These are phyloP conservation scores for Wickerhamiella pararugosa DNA, from an alignment of 1,139 yeast genomes.

Conservation along the genomic window DNA sequence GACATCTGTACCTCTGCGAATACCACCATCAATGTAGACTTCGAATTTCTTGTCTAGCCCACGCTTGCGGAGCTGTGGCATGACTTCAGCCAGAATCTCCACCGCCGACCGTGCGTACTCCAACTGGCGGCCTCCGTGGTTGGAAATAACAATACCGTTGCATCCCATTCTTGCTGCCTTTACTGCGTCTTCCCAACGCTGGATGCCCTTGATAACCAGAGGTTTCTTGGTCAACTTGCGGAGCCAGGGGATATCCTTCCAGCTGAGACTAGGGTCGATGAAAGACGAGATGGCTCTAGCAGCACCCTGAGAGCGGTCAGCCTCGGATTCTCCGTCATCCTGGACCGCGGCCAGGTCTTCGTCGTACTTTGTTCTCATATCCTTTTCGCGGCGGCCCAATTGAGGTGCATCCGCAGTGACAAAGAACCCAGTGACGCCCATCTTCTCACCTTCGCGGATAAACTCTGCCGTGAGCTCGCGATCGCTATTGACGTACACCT, in stretches of 20 bases:
- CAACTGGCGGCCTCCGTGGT: conserved; percentile 70
- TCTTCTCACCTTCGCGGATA: conserved; percentile 53
- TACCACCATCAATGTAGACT: conserved; percentile 60
- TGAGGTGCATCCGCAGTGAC: conserved; percentile 93
- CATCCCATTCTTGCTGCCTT: conserved; percentile 47
- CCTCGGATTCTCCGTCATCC: conserved; percentile 23
- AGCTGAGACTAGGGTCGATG: conserved; percentile 64
- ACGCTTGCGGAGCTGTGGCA: conserved; percentile 36
- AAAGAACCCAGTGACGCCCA: conserved; percentile 68
- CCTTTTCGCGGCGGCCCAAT: conserved; percentile 75
- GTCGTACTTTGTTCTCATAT: conserved; percentile 45
- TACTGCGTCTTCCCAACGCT: conserved; percentile 51
- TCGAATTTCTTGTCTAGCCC: conserved; percentile 42
- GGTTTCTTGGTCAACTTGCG: conserved; percentile 45
- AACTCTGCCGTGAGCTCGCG: conserved; percentile 44
- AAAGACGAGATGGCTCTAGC: conserved; percentile 75
- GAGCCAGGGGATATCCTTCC: conserved; percentile 52
- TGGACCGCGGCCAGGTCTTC: conserved; percentile 41
- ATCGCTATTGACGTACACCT: conserved; percentile 68
- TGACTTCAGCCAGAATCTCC: conserved; percentile 51
- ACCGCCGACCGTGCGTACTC: conserved; percentile 56
- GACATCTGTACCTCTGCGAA: conserved; percentile 59
- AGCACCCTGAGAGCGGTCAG: conserved; percentile 47
- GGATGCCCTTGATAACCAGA: conserved; percentile 54
- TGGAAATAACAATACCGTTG: conserved; percentile 54